These are phyloP conservation scores for Rhodotorula mucilaginosa DNA, from an alignment of 1,284 basidiomycete genomes.

Conservation along the genomic window DNA sequence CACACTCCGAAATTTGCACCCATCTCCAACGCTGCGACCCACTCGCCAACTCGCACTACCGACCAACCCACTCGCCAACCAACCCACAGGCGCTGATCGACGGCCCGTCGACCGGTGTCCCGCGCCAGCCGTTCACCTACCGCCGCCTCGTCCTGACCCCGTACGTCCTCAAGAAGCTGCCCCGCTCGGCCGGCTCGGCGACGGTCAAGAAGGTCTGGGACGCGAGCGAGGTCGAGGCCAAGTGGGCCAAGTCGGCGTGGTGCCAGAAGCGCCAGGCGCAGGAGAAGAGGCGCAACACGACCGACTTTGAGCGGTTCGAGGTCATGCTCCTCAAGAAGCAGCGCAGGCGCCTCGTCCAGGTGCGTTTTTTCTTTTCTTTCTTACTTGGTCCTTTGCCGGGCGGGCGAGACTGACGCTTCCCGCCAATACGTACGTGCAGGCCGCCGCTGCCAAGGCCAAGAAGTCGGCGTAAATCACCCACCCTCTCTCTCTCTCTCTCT, in stretches of 20 bases:
- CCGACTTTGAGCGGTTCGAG: constrained; percentile 86
- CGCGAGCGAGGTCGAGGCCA: constrained; percentile 68
- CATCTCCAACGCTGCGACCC: no score
- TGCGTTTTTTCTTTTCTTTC: constrained; percentile 6
- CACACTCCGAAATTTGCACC: neutral
- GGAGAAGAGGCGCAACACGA: constrained; percentile 70
- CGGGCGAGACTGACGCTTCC: no score
- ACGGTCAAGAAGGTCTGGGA: constrained; percentile 83
- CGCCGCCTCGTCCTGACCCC: constrained; percentile 90
- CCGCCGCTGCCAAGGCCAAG: constrained; percentile 38
- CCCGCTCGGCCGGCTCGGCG: constrained; percentile 80
- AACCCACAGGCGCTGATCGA: constrained; percentile 81
- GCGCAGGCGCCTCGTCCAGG: constrained; percentile 51
- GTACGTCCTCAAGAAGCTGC: constrained; percentile 76
- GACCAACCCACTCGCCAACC: no score
- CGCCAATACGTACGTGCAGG: neutral
- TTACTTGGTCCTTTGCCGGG: no score
- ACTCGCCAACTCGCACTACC: no score
- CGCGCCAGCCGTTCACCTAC: constrained; percentile 88
- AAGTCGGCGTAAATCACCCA: constrained; percentile 36
- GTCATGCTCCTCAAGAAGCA: constrained; percentile 58
- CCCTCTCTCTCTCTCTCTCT: no score
- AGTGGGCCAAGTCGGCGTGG: constrained; percentile 81
- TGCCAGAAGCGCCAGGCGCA: constrained; percentile 81
- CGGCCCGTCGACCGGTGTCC: constrained; percentile 84